Percentiles rank a stretch among this genome's conserved stretches.
Conservation (phyloP, 352 stramenopile species). For the Phytophthora sojae region DNA sequence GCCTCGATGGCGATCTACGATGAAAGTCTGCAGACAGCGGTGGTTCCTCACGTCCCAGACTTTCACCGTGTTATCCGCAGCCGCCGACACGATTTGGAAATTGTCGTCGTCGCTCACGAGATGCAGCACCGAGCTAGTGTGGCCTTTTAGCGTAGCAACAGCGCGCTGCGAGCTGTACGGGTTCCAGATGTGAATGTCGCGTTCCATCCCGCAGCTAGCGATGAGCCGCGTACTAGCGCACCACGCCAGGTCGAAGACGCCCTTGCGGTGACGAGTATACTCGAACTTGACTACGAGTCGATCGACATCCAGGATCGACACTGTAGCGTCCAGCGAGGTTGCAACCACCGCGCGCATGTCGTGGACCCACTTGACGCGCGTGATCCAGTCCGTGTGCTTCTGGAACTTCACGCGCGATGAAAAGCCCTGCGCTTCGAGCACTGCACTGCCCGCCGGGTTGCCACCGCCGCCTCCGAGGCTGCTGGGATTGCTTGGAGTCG, state of each 20-base stretch:
- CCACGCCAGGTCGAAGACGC: slow-evolving; percentile 86
- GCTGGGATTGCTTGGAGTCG: slow-evolving; percentile 28
- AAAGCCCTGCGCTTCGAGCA: slow-evolving; percentile 71
- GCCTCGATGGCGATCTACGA: slow-evolving; percentile 49
- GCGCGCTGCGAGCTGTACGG: slow-evolving; percentile 87
- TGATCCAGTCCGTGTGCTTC: slow-evolving; percentile 88
- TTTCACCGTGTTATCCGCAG: slow-evolving; percentile 87
- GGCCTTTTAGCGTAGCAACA: slow-evolving; percentile 72
- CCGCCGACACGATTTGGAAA: slow-evolving; percentile 83
- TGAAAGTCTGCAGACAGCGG: slow-evolving; percentile 82
- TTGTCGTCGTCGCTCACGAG: slow-evolving; percentile 85
- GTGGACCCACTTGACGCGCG: slow-evolving; percentile 84
- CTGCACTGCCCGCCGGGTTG: slow-evolving; percentile 55
- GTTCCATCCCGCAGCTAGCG: slow-evolving; percentile 85
- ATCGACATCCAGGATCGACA: slow-evolving; percentile 86
- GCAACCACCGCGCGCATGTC: slow-evolving; percentile 84
- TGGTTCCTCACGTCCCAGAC: slow-evolving; percentile 88
- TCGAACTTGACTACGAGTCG: slow-evolving; percentile 83
- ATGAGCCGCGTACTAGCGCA: slow-evolving; percentile 78
- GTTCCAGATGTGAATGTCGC: slow-evolving; percentile 91
- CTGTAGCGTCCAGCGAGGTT: slow-evolving; percentile 80
- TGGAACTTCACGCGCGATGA: slow-evolving; percentile 76
- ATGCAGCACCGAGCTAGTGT: slow-evolving; percentile 81
- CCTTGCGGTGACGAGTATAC: slow-evolving; percentile 84
- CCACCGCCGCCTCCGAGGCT: slow-evolving; percentile 20